Percentiles rank a stretch among this genome's conserved stretches.
Conservation (phyloP, 441 rosid genomes). For the Brassica hybrid region DNA sequence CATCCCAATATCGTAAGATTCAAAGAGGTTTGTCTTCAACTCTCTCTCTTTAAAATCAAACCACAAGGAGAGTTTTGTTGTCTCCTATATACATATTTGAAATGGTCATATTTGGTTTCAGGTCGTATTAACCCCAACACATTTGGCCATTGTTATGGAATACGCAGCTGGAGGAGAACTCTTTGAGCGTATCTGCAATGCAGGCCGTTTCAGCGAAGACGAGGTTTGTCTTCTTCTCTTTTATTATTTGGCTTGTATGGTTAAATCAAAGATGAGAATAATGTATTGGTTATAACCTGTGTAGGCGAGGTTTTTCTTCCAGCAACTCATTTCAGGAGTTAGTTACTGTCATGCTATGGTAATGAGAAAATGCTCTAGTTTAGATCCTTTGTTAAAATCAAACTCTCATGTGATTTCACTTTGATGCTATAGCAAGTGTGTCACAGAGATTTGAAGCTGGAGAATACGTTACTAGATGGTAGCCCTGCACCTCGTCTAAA, state of each 20-base stretch:
- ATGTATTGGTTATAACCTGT: background rate
- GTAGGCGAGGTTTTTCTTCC: conserved; percentile 98
- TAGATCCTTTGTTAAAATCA: background rate
- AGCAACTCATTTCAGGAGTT: conserved; percentile 98
- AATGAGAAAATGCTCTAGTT: conserved; percentile 28
- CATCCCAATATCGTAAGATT: conserved; percentile 98
- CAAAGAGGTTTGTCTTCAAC: conserved; percentile 72
- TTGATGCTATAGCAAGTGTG: conserved; percentile 74
- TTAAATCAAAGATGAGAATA: no score
- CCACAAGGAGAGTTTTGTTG: background rate
- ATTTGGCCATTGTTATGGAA: conserved; percentile 98
- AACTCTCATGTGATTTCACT: conserved; percentile 7
- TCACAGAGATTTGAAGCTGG: conserved; percentile 92
- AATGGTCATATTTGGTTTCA: no score
- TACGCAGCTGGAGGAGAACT: conserved; percentile 99
- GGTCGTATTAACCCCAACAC: conserved; percentile 94
- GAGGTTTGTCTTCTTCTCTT: conserved; percentile 54
- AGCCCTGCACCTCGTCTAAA: conserved; percentile 94
- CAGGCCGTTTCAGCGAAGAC: conserved; percentile 98
- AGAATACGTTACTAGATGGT: conserved; percentile 93
- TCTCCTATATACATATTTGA: background rate
- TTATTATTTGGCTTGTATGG: no score
- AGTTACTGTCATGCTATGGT: conserved; percentile 98
- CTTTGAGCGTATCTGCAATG: conserved; percentile 92
- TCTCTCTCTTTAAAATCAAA: background rate